Conservation (phyloP, 164 flowering plant genomes). For the Chloranthus sessilifolius region DNA sequence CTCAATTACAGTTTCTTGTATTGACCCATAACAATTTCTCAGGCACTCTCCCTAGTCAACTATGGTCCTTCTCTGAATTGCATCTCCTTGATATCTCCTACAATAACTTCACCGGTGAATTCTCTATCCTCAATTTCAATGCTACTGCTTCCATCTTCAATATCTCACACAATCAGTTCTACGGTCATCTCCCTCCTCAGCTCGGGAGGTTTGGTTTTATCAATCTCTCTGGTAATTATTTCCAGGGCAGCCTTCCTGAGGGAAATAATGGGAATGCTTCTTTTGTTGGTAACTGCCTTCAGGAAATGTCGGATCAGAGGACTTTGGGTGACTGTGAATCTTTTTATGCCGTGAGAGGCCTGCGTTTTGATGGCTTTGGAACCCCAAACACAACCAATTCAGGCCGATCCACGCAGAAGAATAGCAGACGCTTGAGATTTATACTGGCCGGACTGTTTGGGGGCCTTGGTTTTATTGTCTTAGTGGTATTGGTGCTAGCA, state of each 20-base stretch:
- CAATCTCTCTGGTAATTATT: slow-evolving; percentile 63
- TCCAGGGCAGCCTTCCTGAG: slow-evolving; percentile 50
- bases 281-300: slow-evolving; percentile 64
- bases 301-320: slow-evolving; percentile 48
- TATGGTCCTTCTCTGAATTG: slow-evolving; percentile 45
- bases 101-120: slow-evolving; percentile 54
- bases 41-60: slow-evolving; percentile 37
- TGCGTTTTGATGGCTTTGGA: slow-evolving; percentile 70
- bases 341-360: slow-evolving; percentile 53
- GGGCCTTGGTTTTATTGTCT: slow-evolving; percentile 49
- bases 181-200: slow-evolving; percentile 38
- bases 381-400: slow-evolving; percentile 29
- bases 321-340: slow-evolving; percentile 39
- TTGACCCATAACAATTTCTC: slow-evolving; percentile 39
- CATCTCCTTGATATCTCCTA: slow-evolving; percentile 45
- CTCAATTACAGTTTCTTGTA: slow-evolving; percentile 30
- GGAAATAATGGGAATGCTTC: slow-evolving; percentile 29
- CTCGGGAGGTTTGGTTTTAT: slow-evolving; percentile 29
- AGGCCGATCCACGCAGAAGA: slow-evolving; percentile 18
- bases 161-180: slow-evolving; percentile 59
- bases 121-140: slow-evolving; percentile 25
- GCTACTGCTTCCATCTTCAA: slow-evolving; percentile 28
- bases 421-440: slow-evolving; percentile 24
- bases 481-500: slow-evolving; percentile 33
- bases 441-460: slow-evolving; percentile 70